Conservation (phyloP, 1,284 basidiomycete species). For the Sanghuangporus sanghuang region DNA sequence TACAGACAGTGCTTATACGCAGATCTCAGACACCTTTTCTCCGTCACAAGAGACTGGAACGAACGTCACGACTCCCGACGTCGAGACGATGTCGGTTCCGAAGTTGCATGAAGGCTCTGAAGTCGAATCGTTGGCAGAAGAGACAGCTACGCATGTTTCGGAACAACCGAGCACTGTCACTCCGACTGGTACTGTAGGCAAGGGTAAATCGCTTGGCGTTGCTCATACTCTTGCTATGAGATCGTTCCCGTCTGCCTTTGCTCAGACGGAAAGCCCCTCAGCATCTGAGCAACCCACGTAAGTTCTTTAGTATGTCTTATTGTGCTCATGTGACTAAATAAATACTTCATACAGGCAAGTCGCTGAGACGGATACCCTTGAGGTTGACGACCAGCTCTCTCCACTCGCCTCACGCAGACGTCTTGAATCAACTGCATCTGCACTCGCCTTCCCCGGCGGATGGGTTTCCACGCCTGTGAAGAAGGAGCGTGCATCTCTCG, state of each 20-base stretch:
- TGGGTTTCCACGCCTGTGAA: slow-evolving; percentile 10
- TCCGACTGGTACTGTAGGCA: not conserved
- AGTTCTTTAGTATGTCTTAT: not conserved
- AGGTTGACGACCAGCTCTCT: slow-evolving; percentile 1
- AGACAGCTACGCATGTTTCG: slow-evolving; percentile 2
- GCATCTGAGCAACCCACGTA: slow-evolving; percentile 1
- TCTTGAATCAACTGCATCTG: slow-evolving; percentile 16
- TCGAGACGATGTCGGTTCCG: slow-evolving; percentile 10
- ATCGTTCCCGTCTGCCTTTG: slow-evolving; percentile 12
- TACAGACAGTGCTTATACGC: slow-evolving; percentile 6
- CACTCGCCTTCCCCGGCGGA: slow-evolving; percentile 12
- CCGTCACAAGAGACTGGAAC: slow-evolving; percentile 7
- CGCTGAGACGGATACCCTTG: not conserved
- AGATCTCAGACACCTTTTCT: slow-evolving; percentile 6
- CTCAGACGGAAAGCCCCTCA: not conserved
- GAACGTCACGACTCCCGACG: slow-evolving; percentile 8
- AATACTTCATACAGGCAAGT: not conserved
- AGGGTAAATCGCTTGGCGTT: not conserved
- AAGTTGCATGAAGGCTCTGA: slow-evolving; percentile 7
- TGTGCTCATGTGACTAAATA: not conserved
- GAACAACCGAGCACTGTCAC: slow-evolving; percentile 3
- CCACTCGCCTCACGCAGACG: slow-evolving; percentile 6
- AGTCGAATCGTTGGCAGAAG: slow-evolving; percentile 11
- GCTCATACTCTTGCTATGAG: slow-evolving; percentile 10
- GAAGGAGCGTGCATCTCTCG: slow-evolving; percentile 13